Evolutionary conservation across 208 protist species (phyloP).

Genomic region (Trypanosoma grayi): DNA sequence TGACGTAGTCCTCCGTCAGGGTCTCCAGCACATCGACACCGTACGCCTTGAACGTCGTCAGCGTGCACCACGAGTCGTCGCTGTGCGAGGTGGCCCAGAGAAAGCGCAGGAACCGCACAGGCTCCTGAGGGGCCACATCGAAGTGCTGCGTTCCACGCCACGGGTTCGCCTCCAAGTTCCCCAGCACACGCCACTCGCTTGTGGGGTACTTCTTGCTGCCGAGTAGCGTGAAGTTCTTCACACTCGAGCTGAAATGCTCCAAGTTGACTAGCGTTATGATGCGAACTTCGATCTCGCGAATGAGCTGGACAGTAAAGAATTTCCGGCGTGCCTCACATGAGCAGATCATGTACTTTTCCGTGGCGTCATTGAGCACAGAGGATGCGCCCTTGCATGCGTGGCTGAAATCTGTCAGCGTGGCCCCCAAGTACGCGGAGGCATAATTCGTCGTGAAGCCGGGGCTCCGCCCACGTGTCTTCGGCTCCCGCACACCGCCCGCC

Average conservation of each 20-base stretch:
- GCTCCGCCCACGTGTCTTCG: background rate
- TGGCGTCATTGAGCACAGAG: slow-evolving; percentile 31
- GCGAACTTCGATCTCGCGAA: slow-evolving; percentile 36
- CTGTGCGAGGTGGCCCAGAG: slow-evolving; percentile 34
- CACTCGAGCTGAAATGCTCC: slow-evolving; percentile 40
- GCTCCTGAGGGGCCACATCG: slow-evolving; percentile 21
- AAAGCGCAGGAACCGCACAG: slow-evolving; percentile 38
- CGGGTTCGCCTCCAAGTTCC: slow-evolving; percentile 27
- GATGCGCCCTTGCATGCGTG: slow-evolving; percentile 25
- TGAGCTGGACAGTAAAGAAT: slow-evolving; percentile 38
- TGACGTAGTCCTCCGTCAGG: slow-evolving; percentile 25
- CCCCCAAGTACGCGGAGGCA: slow-evolving; percentile 37
- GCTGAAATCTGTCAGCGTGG: slow-evolving; percentile 29
- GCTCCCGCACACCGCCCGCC: background rate
- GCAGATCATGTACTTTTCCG: slow-evolving; percentile 44
- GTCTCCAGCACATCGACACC: slow-evolving; percentile 42
- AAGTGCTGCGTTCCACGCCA: slow-evolving; percentile 36
- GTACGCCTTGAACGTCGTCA: slow-evolving; percentile 33
- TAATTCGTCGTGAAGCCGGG: slow-evolving; percentile 38
- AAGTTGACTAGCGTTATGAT: slow-evolving; percentile 26
- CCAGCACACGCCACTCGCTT: slow-evolving; percentile 35
- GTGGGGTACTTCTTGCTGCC: slow-evolving; percentile 37
- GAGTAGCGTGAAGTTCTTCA: slow-evolving; percentile 37
- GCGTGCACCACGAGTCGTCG: slow-evolving; percentile 37
- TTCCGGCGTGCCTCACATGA: slow-evolving; percentile 23